Conservation (phyloP, 345 rosid species). For the Psidium guajava region DNA sequence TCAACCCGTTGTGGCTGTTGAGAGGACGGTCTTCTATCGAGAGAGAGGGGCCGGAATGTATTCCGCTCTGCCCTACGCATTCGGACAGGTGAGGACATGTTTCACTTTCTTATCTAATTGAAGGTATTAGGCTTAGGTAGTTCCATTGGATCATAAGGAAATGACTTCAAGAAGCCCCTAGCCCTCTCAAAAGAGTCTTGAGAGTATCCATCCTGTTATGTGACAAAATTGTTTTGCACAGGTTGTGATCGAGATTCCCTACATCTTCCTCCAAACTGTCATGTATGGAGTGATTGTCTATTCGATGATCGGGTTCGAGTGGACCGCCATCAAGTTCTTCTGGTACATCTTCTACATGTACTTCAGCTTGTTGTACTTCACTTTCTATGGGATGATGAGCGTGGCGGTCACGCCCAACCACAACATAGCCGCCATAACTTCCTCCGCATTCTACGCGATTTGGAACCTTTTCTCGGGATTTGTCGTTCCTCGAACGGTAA, state of each 20-base stretch:
- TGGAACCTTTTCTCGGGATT: conserved; percentile 71
- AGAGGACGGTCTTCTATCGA: conserved; percentile 61
- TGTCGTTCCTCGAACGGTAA: conserved; percentile 37
- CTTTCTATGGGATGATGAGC: conserved; percentile 57
- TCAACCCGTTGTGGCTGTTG: conserved; percentile 56
- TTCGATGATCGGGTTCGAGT: conserved; percentile 52
- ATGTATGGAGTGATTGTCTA: conserved; percentile 45
- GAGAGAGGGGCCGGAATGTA: conserved; percentile 75
- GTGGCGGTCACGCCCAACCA: conserved; percentile 56
- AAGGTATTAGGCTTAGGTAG: background rate
- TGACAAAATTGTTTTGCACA: conserved; percentile 2
- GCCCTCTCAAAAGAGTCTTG: background rate
- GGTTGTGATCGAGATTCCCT: conserved; percentile 49
- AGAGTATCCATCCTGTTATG: background rate
- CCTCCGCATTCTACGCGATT: conserved; percentile 32
- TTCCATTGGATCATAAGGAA: background rate
- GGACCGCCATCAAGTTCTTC: conserved; percentile 33
- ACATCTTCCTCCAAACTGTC: conserved; percentile 29
- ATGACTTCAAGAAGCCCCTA: background rate
- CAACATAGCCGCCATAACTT: conserved; percentile 31
- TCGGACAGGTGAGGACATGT: conserved; percentile 34
- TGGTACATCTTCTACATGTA: conserved; percentile 56
- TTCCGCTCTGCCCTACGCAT: conserved; percentile 65
- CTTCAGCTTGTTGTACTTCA: conserved; percentile 53
- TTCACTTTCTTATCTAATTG: background rate